Evolutionary conservation across 352 stramenopile species (phyloP), one percentile per base, ranked within the genome.

Genomic region (Globisporangium cylindrosporum): DNA sequence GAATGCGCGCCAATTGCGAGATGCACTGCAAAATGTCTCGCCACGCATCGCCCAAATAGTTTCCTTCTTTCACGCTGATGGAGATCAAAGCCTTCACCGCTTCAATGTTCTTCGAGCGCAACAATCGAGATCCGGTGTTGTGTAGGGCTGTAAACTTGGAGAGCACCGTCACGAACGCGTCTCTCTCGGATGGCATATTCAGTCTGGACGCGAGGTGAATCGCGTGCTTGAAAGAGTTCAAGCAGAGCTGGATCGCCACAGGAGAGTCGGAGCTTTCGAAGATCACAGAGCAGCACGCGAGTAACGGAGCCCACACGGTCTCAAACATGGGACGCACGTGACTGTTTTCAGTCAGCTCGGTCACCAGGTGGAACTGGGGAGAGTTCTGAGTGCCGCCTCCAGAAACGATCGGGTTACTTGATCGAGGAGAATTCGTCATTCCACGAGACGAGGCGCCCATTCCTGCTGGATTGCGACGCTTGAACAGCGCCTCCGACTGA

Each of bases 251-350:
- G 58, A 99, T 98, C 49, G 90, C 95, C 8, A 92, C 88, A 20
- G 92, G 81, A 29, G 98, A 92, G 20, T 98, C 92, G 2, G 88
- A 95, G 60, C 82, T 95, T 79, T 99, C 96, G 29, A 99, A 92
- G 32, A 98, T 97, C 71, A 99, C 95, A 2, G 95, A 99, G 62
- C 99, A 97, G 51, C 91, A 96, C 51, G 96, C 97, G 56, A 99
- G 84, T 32, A 99, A 78, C 49, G 97, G 96, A 32, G 97, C 97
- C 97, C 98, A 99, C 0, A 98, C 93, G 0, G 98, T 98, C 79
- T 99, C 97, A 73, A 99, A 99, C 98, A 99, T 99, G 5, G 97
- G 96, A 29, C 88, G 82, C 14, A 97, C 86, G 63, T 95, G 84
- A 27, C 80, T 90, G 48, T 82, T 91, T 64, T 93, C 88, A 5